Evolutionary conservation across 768 basidiomycete species (phyloP).

Genomic region (Tephrocybe sp.): DNA sequence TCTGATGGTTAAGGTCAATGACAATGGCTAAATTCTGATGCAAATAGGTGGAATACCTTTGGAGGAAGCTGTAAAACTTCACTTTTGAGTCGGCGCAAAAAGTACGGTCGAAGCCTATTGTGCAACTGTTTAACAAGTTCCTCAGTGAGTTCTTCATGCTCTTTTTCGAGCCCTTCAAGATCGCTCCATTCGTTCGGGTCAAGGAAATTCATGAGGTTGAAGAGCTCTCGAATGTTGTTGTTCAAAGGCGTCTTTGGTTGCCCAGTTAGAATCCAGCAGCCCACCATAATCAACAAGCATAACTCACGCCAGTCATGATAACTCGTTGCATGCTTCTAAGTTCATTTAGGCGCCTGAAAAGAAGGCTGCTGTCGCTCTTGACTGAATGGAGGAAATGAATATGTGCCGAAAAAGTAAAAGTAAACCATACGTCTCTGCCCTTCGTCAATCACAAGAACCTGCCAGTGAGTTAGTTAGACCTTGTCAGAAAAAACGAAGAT

Average conservation of each 20-base stretch:
- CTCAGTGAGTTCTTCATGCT: slow-evolving; percentile 77
- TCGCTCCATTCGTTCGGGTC: slow-evolving; percentile 77
- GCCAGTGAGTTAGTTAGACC: not conserved
- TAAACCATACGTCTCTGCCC: slow-evolving; percentile 77
- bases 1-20: slow-evolving; percentile 42
- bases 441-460: slow-evolving; percentile 88
- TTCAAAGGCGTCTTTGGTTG: slow-evolving; percentile 80
- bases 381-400: slow-evolving; percentile 46
- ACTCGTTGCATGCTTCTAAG: slow-evolving; percentile 78
- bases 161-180: slow-evolving; percentile 68
- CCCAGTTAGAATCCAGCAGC: slow-evolving; percentile 14
- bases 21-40: not conserved
- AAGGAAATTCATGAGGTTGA: slow-evolving; percentile 97
- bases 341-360: slow-evolving; percentile 83
- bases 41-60: slow-evolving; percentile 51
- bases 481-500: not conserved
- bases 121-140: slow-evolving; percentile 83
- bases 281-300: not conserved
- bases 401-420: slow-evolving; percentile 9
- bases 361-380: slow-evolving; percentile 76
- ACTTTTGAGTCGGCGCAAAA: slow-evolving; percentile 90
- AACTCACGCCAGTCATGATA: slow-evolving; percentile 82
- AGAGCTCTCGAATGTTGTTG: slow-evolving; percentile 95
- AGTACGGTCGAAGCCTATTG: slow-evolving; percentile 78
- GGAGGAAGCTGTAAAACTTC: slow-evolving; percentile 91